Evolutionary conservation across 2,329 filamentous ascomycete species (phyloP), one percentile per base, ranked within the genome.

Genomic region (Ramularia endophylla): DNA sequence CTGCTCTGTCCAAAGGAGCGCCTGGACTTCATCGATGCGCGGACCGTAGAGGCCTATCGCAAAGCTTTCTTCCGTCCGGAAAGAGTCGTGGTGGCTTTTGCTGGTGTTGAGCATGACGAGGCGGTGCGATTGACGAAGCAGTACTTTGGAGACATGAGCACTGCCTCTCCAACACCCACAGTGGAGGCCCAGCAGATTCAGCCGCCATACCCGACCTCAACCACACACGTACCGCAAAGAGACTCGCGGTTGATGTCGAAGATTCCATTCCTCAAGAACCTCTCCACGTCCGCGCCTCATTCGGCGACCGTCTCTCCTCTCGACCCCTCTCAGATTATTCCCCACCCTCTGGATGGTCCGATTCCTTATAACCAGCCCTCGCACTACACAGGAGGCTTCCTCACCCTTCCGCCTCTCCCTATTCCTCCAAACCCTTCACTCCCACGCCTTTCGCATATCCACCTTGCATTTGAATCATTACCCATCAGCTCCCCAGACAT

Each of bases 381-480:
- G 7, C 83, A 83, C 59, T 98, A 98, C 66, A 97, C 90, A 0
- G 92, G 92, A 57, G 92, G 92, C 40, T 95, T 94, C 69, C 78
- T 95, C 46, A 83, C 85, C 2, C 80, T 95, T 8, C 88, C 88
- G 1, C 74, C 81, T 0, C 83, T 92, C 35, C 85, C 87, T 3
- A 83, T 84, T 1, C 85, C 87, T 0, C 69, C 76, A 2, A 89
- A 86, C 65, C 85, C 87, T 18, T 81, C 82, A 59, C 73, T 85
- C 43, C 87, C 87, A 20, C 78, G 81, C 40, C 81, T 95, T 54
- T 94, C 87, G 15, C 86, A 98, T 66, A 89, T 98, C 56, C 88
- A 97, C 69, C 77, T 98, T 52, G 89, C 88, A 43, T 97, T 98
- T 57, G 92, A 98, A 70, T 89, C 88, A 18, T 78, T 95, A 2